A percentile compares a stretch with the other conserved stretches of the same genome.
Evolutionary conservation across 352 stramenopile genomes (phyloP).

Genomic region (Phytophthora boehmeriae): DNA sequence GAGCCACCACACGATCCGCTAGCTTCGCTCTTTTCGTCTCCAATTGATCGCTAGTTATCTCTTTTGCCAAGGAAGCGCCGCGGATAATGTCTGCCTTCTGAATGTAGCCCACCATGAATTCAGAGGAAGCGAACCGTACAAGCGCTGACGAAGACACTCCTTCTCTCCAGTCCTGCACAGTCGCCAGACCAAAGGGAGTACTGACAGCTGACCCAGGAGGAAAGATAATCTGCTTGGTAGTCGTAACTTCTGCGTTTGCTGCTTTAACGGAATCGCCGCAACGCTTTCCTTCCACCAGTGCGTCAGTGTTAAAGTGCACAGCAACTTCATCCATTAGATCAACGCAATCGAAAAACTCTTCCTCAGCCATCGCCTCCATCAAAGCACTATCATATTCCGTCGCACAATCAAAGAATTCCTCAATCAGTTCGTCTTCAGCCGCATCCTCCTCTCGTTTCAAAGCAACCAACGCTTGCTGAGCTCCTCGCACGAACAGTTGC

Average conservation of each 20-base stretch:
- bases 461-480: conserved; percentile 37
- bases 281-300: conserved; percentile 22
- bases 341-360: conserved; percentile 88
- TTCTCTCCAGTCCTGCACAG: conserved; percentile 56
- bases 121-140: conserved; percentile 46
- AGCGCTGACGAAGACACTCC: conserved; percentile 36
- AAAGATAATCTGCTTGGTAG: conserved; percentile 31
- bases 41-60: conserved; percentile 37
- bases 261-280: conserved; percentile 14
- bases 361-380: conserved; percentile 74
- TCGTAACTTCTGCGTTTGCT: conserved; percentile 4
- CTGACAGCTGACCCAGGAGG: conserved; percentile 59
- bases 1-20: conserved; percentile 61
- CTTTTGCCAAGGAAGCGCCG: conserved; percentile 59
- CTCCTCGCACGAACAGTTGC: conserved; percentile 17
- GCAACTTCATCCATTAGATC: conserved; percentile 67
- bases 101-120: conserved; percentile 62
- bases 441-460: conserved; percentile 37
- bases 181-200: conserved; percentile 74
- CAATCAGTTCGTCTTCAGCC: conserved; percentile 64
- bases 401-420: conserved; percentile 87
- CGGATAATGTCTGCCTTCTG: conserved; percentile 64
- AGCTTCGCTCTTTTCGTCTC: conserved; percentile 63
- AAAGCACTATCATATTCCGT: conserved; percentile 58
- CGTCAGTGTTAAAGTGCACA: conserved; percentile 40